A percentile compares a stretch with the other conserved stretches of the same genome.
Evolutionary conservation across 2,329 filamentous ascomycete species (phyloP).

Genomic region (Aspergillus pseudoterreus): DNA sequence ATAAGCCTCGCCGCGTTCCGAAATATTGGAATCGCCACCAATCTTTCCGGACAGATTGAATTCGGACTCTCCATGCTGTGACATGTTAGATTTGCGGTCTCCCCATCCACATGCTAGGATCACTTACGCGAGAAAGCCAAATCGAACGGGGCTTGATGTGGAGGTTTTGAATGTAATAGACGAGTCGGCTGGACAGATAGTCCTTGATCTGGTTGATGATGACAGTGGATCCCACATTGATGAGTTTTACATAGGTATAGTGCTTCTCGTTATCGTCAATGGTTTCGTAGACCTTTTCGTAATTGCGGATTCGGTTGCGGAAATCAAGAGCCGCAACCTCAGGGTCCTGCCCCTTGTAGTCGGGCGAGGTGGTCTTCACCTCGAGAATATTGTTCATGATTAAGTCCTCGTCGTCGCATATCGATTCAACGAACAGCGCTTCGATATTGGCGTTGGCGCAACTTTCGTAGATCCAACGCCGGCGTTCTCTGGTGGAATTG

Average conservation of each 20-base stretch:
- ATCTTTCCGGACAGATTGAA: constrained; percentile 90
- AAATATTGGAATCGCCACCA: constrained; percentile 85
- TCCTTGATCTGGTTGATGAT: constrained; percentile 98
- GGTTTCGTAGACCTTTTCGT: constrained; percentile 94
- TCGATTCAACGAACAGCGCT: constrained; percentile 93
- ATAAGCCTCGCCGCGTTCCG: constrained; percentile 81
- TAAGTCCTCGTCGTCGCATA: constrained; percentile 90
- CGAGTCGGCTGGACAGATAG: constrained; percentile 91
- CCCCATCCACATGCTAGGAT: not conserved
- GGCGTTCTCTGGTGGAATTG: constrained; percentile 86
- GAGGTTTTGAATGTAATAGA: constrained; percentile 98
- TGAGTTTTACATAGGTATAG: constrained; percentile 94
- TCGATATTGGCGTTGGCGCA: constrained; percentile 76
- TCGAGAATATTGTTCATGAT: constrained; percentile 98
- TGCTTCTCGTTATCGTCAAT: constrained; percentile 85
- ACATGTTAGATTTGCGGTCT: constrained; percentile 14
- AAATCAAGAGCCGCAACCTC: constrained; percentile 89
- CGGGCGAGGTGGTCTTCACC: constrained; percentile 93
- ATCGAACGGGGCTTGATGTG: constrained; percentile 96
- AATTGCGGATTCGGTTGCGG: constrained; percentile 89
- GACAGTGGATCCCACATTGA: constrained; percentile 91
- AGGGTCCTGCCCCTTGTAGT: constrained; percentile 91
- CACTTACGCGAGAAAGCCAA: constrained; percentile 83
- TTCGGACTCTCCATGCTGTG: constrained; percentile 85
- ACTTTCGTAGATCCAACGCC: constrained; percentile 84